Evolutionary conservation across 148 eudicot genomes (phyloP).

Genomic region (Rhododendron williamsianum): DNA sequence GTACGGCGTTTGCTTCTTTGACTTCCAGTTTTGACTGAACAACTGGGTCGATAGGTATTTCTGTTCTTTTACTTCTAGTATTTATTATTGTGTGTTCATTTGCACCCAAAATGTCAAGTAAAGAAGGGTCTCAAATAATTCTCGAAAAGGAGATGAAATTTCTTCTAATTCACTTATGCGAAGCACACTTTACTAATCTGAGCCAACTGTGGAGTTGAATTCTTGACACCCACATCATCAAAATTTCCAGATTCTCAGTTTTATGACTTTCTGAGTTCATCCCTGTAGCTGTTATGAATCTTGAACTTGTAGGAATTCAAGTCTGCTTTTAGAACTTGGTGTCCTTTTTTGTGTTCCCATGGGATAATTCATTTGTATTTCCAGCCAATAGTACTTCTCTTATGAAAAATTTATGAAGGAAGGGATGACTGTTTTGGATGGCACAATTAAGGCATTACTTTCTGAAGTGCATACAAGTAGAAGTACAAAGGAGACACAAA

Average conservation of each 20-base stretch:
- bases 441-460: background rate
- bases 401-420: background rate
- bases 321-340: background rate
- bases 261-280: background rate
- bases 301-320: background rate
- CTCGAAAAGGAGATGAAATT: background rate
- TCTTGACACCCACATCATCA: constrained; percentile 3
- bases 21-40: background rate
- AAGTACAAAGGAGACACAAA: background rate
- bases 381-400: background rate
- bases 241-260: background rate
- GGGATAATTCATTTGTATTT: background rate
- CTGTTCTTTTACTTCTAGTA: background rate
- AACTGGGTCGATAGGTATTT: background rate
- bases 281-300: background rate
- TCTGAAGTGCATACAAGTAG: background rate
- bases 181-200: background rate
- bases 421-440: background rate
- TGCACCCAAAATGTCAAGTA: background rate
- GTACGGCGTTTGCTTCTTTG: background rate
- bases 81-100: background rate
- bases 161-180: background rate
- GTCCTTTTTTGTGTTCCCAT: background rate
- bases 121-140: background rate
- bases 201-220: background rate